Conservation (phyloP, 1,284 basidiomycete genomes). For the Melampsora occidentalis region DNA sequence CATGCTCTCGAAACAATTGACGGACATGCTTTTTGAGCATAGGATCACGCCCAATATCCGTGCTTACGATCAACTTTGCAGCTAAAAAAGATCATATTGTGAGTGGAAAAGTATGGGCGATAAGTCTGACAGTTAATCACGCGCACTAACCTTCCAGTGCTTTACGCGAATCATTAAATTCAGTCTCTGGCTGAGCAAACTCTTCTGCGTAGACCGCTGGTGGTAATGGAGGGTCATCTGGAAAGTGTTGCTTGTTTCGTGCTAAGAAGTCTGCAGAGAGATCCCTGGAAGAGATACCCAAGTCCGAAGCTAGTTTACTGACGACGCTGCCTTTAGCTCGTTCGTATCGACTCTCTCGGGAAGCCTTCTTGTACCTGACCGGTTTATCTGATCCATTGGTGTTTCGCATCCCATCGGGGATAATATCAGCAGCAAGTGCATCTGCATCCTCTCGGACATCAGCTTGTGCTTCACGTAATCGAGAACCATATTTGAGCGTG, state of each 20-base stretch:
- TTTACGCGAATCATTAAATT: constrained; percentile 60
- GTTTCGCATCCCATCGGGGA: constrained; percentile 52
- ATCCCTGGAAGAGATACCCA: constrained; percentile 73
- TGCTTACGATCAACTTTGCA: constrained; percentile 79
- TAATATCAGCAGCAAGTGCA: constrained; percentile 47
- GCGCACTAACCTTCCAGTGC: constrained; percentile 57
- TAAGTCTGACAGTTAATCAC: neutral
- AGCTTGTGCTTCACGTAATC: constrained; percentile 67
- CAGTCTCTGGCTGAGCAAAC: constrained; percentile 64
- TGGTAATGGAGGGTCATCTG: constrained; percentile 71
- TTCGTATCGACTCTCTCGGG: constrained; percentile 80
- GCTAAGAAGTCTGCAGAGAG: constrained; percentile 74
- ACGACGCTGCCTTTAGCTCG: constrained; percentile 74
- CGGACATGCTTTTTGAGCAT: constrained; percentile 77
- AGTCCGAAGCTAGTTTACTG: constrained; percentile 71
- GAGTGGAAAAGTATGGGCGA: neutral
- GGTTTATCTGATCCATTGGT: constrained; percentile 23
- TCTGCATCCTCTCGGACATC: constrained; percentile 45
- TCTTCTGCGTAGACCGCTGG: constrained; percentile 72
- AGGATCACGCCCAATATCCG: constrained; percentile 91
- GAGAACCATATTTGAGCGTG: constrained; percentile 67
- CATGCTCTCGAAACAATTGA: constrained; percentile 71
- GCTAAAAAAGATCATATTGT: constrained; percentile 50
- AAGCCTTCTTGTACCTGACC: constrained; percentile 69
- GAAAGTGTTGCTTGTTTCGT: constrained; percentile 63